phyloP scores from a whole-genome alignment of 2,329 filamentous ascomycete genomes.

The Epichloe baconii region DNA sequence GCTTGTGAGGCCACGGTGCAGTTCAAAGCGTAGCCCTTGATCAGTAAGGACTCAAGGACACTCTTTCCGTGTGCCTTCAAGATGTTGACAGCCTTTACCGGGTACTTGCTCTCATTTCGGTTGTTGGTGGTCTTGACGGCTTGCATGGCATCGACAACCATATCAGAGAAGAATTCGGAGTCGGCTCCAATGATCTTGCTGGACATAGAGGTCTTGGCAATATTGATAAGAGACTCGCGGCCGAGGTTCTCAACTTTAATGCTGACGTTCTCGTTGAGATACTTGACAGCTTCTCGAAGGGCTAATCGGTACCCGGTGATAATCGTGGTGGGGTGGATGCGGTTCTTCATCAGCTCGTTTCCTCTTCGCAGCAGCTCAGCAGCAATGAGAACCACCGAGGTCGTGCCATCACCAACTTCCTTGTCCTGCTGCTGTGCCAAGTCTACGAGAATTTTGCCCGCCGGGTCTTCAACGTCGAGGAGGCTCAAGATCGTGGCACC shows the following conservation, averaged over 20 bases:
- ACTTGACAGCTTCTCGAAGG: slow-evolving; percentile 90
- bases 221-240: slow-evolving; percentile 80
- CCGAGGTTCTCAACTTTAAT: slow-evolving; percentile 88
- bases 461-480: slow-evolving; percentile 93
- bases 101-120: slow-evolving; percentile 85
- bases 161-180: slow-evolving; percentile 91
- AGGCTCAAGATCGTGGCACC: slow-evolving; percentile 92
- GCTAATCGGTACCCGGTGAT: slow-evolving; percentile 96
- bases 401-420: slow-evolving; percentile 96
- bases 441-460: slow-evolving; percentile 96
- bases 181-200: slow-evolving; percentile 97
- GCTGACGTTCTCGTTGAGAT: slow-evolving; percentile 97
- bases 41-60: slow-evolving; percentile 70
- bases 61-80: slow-evolving; percentile 97
- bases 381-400: slow-evolving; percentile 93
- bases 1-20: slow-evolving; percentile 97
- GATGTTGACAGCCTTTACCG: slow-evolving; percentile 97
- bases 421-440: slow-evolving; percentile 97
- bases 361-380: slow-evolving; percentile 85
- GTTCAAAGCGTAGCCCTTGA: slow-evolving; percentile 96
- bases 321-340: slow-evolving; percentile 98
- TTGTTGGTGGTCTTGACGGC: slow-evolving; percentile 90
- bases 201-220: slow-evolving; percentile 98
- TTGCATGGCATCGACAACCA: slow-evolving; percentile 93
- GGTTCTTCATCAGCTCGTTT: slow-evolving; percentile 99